A percentile compares a stretch with the other conserved stretches of the same genome.
Evolutionary conservation across 2,329 filamentous ascomycete species (phyloP).

Genomic region (Aspergillus japonicus): DNA sequence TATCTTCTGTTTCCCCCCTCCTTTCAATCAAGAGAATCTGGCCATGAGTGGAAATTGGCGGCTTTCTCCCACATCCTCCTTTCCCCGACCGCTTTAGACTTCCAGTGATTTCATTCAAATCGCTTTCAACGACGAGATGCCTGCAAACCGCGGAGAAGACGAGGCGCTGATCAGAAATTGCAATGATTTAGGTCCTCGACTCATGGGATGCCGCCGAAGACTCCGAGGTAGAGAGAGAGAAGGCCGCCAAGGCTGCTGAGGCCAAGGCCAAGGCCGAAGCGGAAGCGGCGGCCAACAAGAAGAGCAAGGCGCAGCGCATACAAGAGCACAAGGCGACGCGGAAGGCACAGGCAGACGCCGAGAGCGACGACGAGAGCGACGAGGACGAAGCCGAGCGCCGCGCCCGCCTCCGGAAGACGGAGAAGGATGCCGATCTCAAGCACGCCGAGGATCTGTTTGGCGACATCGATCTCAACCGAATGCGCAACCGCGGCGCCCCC

Average conservation of each 20-base stretch:
- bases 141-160: background rate
- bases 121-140: background rate
- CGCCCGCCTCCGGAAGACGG: constrained; percentile 71
- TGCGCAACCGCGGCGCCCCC: constrained; percentile 57
- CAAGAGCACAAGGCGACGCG: constrained; percentile 71
- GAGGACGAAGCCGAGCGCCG: constrained; percentile 71
- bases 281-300: constrained; percentile 85
- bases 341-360: constrained; percentile 58
- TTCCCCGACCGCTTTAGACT: too few species aligned
- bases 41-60: too few species aligned
- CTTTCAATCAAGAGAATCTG: background rate
- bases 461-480: constrained; percentile 66
- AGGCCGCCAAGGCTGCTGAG: constrained; percentile 81
- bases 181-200: constrained; percentile 71
- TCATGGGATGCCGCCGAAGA: constrained; percentile 97
- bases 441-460: constrained; percentile 92
- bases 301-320: constrained; percentile 81
- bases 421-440: constrained; percentile 83
- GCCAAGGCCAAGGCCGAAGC: constrained; percentile 87
- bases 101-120: too few species aligned
- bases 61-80: too few species aligned
- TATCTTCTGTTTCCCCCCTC: background rate
- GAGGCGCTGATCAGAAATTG: background rate
- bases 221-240: constrained; percentile 94
- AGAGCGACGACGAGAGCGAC: constrained; percentile 58